Evolutionary conservation across 345 rosid genomes (phyloP).

Genomic region (Pistacia atlantica): DNA sequence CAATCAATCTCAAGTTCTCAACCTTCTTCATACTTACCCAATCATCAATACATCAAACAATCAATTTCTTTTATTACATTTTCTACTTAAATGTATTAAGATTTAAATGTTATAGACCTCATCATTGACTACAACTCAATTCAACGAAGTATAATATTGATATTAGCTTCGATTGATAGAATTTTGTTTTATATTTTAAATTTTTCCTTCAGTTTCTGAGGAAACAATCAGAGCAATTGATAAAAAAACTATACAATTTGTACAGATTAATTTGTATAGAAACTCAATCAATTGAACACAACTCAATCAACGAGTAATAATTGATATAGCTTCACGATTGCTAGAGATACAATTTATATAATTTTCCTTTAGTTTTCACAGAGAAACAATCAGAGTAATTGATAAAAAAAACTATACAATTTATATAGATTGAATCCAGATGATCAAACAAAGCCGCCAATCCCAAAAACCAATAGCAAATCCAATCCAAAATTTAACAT

Average conservation of each 20-base stretch:
- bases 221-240: neutral
- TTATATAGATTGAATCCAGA: neutral
- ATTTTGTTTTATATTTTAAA: too few species aligned
- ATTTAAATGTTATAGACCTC: neutral
- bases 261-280: too few species aligned
- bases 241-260: neutral
- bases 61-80: neutral
- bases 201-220: neutral
- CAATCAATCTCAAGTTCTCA: neutral
- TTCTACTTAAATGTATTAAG: neutral
- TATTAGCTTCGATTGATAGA: neutral
- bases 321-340: too few species aligned
- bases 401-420: neutral
- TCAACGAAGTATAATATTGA: neutral
- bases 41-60: too few species aligned
- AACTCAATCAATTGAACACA: too few species aligned
- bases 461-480: too few species aligned
- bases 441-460: too few species aligned
- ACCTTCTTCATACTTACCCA: neutral
- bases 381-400: neutral
- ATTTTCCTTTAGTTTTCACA: neutral
- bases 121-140: neutral
- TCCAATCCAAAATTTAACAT: neutral
- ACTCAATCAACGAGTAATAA: too few species aligned
- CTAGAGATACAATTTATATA: too few species aligned